Evolutionary conservation across 192 early-diverging fungal species (phyloP).

Genomic region (Coemansia javaensis): DNA sequence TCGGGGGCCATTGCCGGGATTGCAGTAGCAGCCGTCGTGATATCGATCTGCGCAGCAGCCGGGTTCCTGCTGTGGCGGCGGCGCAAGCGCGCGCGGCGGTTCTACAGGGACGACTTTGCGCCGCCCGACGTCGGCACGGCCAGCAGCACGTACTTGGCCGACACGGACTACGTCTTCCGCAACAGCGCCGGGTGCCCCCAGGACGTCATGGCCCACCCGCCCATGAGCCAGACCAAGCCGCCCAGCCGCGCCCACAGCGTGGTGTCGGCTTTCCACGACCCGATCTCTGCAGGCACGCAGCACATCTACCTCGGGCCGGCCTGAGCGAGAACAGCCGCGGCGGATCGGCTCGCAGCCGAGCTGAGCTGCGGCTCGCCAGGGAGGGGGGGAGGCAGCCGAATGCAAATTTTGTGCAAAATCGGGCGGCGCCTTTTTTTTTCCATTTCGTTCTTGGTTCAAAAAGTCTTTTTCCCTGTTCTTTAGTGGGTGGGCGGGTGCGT

Average conservation of each 20-base stretch:
- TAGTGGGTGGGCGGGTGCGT: not conserved
- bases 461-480: constrained; percentile 1
- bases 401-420: too few relatives aligned
- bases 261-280: constrained; percentile 6
- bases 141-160: constrained; percentile 15
- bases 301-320: too few relatives aligned
- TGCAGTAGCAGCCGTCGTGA: constrained; percentile 2
- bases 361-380: too few relatives aligned
- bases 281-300: too few relatives aligned
- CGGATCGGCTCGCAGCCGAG: too few relatives aligned
- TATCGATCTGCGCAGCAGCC: not conserved
- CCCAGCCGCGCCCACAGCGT: too few relatives aligned
- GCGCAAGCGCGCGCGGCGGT: constrained; percentile 10
- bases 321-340: not conserved
- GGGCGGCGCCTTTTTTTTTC: not conserved
- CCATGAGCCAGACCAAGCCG: too few relatives aligned
- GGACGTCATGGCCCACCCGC: not conserved
- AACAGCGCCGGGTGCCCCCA: not conserved
- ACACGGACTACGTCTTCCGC: not conserved
- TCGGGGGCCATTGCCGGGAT: constrained; percentile 31
- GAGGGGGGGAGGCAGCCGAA: too few relatives aligned
- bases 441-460: not conserved
- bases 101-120: constrained; percentile 28
- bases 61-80: constrained; percentile 25
- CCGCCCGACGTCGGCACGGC: constrained; percentile 20